Conservation (phyloP, 2,329 filamentous ascomycete genomes). For the Cucurbitaria berberidis region DNA sequence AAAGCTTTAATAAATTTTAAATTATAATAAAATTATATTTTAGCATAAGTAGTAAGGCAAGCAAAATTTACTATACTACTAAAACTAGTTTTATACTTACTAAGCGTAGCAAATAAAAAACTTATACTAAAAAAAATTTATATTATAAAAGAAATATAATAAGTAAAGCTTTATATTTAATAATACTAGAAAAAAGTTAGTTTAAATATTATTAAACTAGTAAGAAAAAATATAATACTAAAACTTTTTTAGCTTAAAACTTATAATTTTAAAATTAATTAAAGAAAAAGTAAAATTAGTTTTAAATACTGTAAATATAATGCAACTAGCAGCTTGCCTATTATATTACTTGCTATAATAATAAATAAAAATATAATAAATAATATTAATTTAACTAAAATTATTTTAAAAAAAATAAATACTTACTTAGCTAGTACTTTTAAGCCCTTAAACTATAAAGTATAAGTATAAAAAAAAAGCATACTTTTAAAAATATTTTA, state of each 20-base stretch:
- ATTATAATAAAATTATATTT: no score
- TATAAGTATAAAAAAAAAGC: not conserved
- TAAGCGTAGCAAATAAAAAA: no score
- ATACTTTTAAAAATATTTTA: no score
- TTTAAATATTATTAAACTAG: not conserved
- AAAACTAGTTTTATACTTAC: not conserved
- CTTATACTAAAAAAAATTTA: not conserved
- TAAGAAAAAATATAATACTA: slow-evolving; percentile 1
- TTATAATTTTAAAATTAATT: not conserved
- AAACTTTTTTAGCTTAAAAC: not conserved
- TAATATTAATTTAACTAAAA: not conserved
- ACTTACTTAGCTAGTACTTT: slow-evolving; percentile 1
- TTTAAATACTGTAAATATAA: not conserved
- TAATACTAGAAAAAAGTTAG: not conserved
- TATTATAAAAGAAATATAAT: not conserved
- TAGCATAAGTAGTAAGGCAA: not conserved
- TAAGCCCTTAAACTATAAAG: slow-evolving; percentile 5
- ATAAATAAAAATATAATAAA: not conserved
- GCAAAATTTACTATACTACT: not conserved
- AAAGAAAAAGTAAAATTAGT: not conserved
- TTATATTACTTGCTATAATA: not conserved
- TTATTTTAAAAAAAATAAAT: not conserved
- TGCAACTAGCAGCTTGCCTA: not conserved
- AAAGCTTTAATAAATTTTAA: not conserved
- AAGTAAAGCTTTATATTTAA: not conserved